Conservation (phyloP, 805 yeast genomes). For the Saccharomyces paradoxus region DNA sequence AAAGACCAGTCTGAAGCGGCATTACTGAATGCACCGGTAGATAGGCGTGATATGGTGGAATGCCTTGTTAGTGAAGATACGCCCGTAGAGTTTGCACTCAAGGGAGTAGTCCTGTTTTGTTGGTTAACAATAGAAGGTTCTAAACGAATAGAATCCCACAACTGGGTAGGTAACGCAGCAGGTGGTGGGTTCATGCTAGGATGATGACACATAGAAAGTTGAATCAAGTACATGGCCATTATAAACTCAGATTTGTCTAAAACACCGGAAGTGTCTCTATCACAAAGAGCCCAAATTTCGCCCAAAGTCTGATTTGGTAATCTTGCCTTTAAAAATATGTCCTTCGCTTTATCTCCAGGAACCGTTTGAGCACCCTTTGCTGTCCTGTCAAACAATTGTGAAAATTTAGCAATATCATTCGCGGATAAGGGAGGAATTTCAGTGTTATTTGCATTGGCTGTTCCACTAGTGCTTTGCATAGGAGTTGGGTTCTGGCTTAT, state of each 20-base stretch:
- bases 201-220: slow-evolving; percentile 51
- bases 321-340: slow-evolving; percentile 81
- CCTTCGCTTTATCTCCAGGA: slow-evolving; percentile 73
- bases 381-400: slow-evolving; percentile 67
- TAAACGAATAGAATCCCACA: slow-evolving; percentile 33
- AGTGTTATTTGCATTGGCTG: slow-evolving; percentile 15
- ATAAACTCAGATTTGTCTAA: slow-evolving; percentile 70
- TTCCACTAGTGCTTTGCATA: slow-evolving; percentile 28
- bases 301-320: slow-evolving; percentile 71
- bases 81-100: slow-evolving; percentile 19
- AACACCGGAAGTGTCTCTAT: slow-evolving; percentile 63
- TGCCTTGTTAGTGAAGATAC: slow-evolving; percentile 28
- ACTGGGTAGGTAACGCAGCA: slow-evolving; percentile 33
- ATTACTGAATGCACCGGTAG: slow-evolving; percentile 29
- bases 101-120: slow-evolving; percentile 11
- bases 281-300: slow-evolving; percentile 84
- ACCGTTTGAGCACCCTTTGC: slow-evolving; percentile 42
- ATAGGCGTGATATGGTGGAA: slow-evolving; percentile 27
- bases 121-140: slow-evolving; percentile 10
- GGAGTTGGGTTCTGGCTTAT: slow-evolving; percentile 27
- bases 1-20: slow-evolving; percentile 56
- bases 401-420: slow-evolving; percentile 53
- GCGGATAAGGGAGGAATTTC: slow-evolving; percentile 46
- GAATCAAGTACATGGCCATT: slow-evolving; percentile 92
- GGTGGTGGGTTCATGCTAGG: slow-evolving; percentile 58